Evolutionary conservation across 1,139 yeast genomes (phyloP).

Genomic region (Geotrichum phurueaensis): DNA sequence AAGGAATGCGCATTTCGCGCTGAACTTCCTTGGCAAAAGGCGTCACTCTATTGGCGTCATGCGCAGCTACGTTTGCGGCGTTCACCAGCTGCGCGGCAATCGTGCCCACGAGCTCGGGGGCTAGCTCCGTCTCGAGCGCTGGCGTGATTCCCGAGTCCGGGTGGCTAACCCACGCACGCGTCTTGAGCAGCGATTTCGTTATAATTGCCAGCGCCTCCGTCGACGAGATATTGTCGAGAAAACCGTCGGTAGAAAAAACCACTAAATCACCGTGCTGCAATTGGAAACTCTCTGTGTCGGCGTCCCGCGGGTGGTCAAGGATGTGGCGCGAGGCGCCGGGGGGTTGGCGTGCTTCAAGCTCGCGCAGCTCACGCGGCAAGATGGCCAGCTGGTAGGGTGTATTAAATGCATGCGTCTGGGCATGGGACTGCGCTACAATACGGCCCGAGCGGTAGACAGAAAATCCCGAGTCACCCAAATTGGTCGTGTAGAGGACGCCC

Average conservation of each 20-base stretch:
- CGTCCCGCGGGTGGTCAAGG: conserved; percentile 46
- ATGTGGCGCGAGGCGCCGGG: conserved; percentile 51
- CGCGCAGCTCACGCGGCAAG: conserved; percentile 61
- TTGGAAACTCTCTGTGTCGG: conserved; percentile 37
- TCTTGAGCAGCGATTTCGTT: conserved; percentile 28
- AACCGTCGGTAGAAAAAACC: conserved; percentile 88
- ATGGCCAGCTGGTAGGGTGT: conserved; percentile 89
- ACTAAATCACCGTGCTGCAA: conserved; percentile 61
- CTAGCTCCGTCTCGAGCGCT: conserved; percentile 16
- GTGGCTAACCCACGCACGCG: conserved; percentile 17
- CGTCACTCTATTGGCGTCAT: conserved; percentile 69
- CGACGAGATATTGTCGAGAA: conserved; percentile 75
- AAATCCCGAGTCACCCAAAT: conserved; percentile 93
- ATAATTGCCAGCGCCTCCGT: conserved; percentile 58
- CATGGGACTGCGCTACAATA: conserved; percentile 59
- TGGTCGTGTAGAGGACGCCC: conserved; percentile 58
- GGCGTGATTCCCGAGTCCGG: conserved; percentile 17
- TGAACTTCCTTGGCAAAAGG: conserved; percentile 82
- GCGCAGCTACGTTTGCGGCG: conserved; percentile 63
- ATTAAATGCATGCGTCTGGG: conserved; percentile 84
- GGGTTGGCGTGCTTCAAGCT: conserved; percentile 39
- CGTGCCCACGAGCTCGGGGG: conserved; percentile 32
- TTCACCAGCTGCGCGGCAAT: conserved; percentile 56
- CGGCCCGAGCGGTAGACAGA: conserved; percentile 68
- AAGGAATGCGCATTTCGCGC: conserved; percentile 47